Percentiles rank a stretch among this genome's conserved stretches.
phyloP scores from a whole-genome alignment of 768 basidiomycete genomes.

The Russula sp. region DNA sequence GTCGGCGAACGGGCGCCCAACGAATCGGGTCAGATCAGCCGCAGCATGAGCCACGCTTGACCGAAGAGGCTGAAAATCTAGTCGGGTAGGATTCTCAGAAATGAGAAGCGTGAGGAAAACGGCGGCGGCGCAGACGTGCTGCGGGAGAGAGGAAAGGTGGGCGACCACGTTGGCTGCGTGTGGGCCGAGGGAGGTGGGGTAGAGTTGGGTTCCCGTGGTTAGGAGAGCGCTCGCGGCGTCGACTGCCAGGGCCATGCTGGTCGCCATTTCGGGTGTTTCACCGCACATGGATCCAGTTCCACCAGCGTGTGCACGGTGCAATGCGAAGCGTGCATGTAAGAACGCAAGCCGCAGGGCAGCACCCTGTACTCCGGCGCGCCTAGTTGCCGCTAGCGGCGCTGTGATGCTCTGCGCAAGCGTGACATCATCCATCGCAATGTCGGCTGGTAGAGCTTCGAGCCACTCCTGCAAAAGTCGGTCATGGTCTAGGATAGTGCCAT shows the following conservation, averaged over 20 bases:
- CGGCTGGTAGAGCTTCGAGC: slow-evolving; percentile 72
- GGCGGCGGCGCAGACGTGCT: slow-evolving; percentile 80
- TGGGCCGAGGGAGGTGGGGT: slow-evolving; percentile 71
- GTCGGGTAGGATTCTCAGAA: slow-evolving; percentile 75
- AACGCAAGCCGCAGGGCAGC: slow-evolving; percentile 75
- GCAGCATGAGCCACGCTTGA: slow-evolving; percentile 70
- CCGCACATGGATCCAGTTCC: slow-evolving; percentile 26
- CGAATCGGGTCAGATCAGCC: slow-evolving; percentile 60
- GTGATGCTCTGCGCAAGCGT: slow-evolving; percentile 69
- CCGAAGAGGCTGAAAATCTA: slow-evolving; percentile 73
- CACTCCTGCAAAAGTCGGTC: slow-evolving; percentile 70
- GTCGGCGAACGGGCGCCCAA: slow-evolving; percentile 65
- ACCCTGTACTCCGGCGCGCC: slow-evolving; percentile 75
- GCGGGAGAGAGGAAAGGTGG: slow-evolving; percentile 81
- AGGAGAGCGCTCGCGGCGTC: slow-evolving; percentile 75
- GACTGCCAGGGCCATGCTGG: slow-evolving; percentile 69
- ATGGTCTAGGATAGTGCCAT: slow-evolving; percentile 67
- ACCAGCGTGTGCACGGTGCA: slow-evolving; percentile 74
- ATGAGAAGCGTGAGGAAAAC: slow-evolving; percentile 93
- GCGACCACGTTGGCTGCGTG: slow-evolving; percentile 69
- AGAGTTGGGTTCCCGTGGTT: slow-evolving; percentile 69
- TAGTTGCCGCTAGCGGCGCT: slow-evolving; percentile 53
- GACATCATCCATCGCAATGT: slow-evolving; percentile 75
- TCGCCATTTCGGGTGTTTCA: slow-evolving; percentile 31
- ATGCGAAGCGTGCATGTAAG: slow-evolving; percentile 80